These are phyloP conservation scores for Candida qinlingensis DNA, from an alignment of 805 yeast genomes.

Conservation along the genomic window DNA sequence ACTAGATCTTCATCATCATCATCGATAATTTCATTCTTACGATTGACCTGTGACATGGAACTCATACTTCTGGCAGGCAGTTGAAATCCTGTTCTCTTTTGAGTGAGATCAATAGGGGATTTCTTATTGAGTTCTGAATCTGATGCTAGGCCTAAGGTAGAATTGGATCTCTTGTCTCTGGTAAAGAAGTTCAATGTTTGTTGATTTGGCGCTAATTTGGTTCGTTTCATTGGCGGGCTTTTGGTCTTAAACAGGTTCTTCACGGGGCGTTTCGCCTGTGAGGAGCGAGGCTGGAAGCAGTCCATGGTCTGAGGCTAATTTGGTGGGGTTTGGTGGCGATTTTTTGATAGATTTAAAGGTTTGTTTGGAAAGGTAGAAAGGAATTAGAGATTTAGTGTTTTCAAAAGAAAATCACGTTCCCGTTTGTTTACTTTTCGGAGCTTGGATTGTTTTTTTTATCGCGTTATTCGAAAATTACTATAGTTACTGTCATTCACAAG, in stretches of 20 bases:
- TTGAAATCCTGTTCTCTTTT: not conserved
- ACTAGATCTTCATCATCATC: not conserved
- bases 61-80: slow-evolving; percentile 1
- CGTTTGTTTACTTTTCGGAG: too few relatives aligned
- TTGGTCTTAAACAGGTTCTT: slow-evolving; percentile 5
- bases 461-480: too few relatives aligned
- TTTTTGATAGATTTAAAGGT: too few relatives aligned
- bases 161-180: not conserved
- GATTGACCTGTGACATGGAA: not conserved
- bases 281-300: not conserved
- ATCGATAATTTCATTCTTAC: not conserved
- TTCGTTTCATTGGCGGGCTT: slow-evolving; percentile 2
- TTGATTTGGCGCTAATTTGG: slow-evolving; percentile 4
- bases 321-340: too few relatives aligned
- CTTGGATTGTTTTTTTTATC: too few relatives aligned
- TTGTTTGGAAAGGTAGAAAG: too few relatives aligned
- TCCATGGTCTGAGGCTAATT: too few relatives aligned
- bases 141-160: not conserved
- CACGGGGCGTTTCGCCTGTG: not conserved
- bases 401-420: too few relatives aligned
- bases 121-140: not conserved
- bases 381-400: too few relatives aligned
- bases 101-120: not conserved
- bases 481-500: too few relatives aligned
- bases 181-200: slow-evolving; percentile 7